Evolutionary conservation across 2,329 filamentous ascomycete species (phyloP), one percentile per base, ranked within the genome.

Genomic region (Endocalyx cinctus): DNA sequence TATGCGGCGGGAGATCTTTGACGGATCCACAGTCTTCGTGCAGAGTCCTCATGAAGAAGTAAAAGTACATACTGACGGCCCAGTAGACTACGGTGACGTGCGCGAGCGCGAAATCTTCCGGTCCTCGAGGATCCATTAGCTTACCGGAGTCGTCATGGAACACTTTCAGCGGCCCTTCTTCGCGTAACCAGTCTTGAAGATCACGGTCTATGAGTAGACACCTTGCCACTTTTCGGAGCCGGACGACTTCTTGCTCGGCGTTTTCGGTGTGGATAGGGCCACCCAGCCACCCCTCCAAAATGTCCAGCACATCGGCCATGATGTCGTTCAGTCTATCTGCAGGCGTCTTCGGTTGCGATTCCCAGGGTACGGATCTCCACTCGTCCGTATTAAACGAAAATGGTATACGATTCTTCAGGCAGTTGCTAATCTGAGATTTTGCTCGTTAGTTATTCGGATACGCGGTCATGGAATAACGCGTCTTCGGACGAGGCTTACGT

Each of bases 291-390:
- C 43, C 51, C 10, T 27, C 29, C 5, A 39, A 34, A 31, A 59
- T 43, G 2, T 34, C 17, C 27, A 61, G 57, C 2, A 53, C 39
- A 10, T 59, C 55, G 6, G 51, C 50, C 7, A 60, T 35, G 4
- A 59, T 39, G 23, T 59, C 57, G 6, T 51, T 40, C 10, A 60
- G 32, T 15, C 51, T 42, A 27, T 62, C 57, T 15, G 51, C 52
- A 10, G 44, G 32, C 6, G 53, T 42, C 20, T 57, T 60, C 1
- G 55, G 48, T 3, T 43, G 41, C 5, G 38, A 31, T 18, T 44
- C 38, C 57, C 56, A 62, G 1, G 58, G 58, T 13, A 57, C 33
- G 5, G 42, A 55, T 23, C 54, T 53, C 58, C 58, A 62, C 23
- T 51, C 50, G 0, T 43, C 48, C 3, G 39, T 47, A 30, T 52